A percentile compares a stretch with the other conserved stretches of the same genome.
Evolutionary conservation across 2,329 filamentous ascomycete species (phyloP).

Genomic region (Ophiostoma perfectum): DNA sequence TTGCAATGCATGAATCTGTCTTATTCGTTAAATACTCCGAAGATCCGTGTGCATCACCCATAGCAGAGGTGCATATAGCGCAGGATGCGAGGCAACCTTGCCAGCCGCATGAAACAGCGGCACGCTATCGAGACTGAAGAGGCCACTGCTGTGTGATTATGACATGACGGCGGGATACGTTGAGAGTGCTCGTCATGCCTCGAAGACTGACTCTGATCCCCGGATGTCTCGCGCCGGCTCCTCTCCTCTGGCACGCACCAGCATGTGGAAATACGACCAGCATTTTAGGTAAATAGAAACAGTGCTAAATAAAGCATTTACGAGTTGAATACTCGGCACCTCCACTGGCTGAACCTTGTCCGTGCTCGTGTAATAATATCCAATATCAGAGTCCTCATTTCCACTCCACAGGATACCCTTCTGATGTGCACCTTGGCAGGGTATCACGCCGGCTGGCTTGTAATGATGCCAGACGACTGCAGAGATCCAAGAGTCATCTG

Average conservation of each 20-base stretch:
- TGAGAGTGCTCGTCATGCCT: too few relatives aligned
- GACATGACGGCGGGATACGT: too few relatives aligned
- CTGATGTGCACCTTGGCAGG: slow-evolving; percentile 2
- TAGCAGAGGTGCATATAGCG: too few relatives aligned
- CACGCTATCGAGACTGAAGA: too few relatives aligned
- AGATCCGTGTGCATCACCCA: too few relatives aligned
- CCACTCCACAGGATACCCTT: background rate
- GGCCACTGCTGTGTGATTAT: too few relatives aligned
- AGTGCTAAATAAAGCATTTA: background rate
- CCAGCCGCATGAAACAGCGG: too few relatives aligned
- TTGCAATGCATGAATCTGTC: background rate
- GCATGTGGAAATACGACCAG: background rate
- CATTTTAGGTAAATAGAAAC: background rate
- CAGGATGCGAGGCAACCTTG: too few relatives aligned
- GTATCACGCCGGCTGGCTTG: background rate
- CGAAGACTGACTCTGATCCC: too few relatives aligned
- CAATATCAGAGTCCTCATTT: background rate
- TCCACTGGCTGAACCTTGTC: background rate
- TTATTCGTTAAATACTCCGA: background rate
- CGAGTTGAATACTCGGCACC: background rate
- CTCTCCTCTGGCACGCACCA: background rate
- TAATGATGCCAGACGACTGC: too few relatives aligned
- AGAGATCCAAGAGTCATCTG: too few relatives aligned
- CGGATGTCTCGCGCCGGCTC: background rate
- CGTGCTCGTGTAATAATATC: background rate